These are phyloP conservation scores for Mycena vulgaris DNA, from an alignment of 768 basidiomycete species.

Conservation along the genomic window DNA sequence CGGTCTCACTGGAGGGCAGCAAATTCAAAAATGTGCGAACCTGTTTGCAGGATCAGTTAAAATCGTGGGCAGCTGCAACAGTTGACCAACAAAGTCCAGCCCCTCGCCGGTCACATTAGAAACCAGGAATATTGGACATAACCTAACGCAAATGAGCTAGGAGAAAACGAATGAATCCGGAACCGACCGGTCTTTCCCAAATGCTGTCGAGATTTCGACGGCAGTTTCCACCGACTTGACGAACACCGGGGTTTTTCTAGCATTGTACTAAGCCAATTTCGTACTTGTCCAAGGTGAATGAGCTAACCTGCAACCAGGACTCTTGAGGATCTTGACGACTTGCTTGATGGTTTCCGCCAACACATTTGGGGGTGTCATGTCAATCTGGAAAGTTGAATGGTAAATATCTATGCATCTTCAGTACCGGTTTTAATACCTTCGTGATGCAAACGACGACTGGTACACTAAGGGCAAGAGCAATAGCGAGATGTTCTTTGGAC, in stretches of 20 bases:
- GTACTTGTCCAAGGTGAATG: neutral
- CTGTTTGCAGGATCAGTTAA: constrained; percentile 52
- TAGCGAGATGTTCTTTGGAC: constrained; percentile 97
- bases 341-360: constrained; percentile 94
- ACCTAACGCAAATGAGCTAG: constrained; percentile 56
- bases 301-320: constrained; percentile 90
- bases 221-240: constrained; percentile 88
- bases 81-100: constrained; percentile 73
- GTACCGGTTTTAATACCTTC: constrained; percentile 67
- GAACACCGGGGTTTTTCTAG: constrained; percentile 86
- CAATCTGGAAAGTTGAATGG: constrained; percentile 68
- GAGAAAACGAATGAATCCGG: neutral
- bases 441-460: constrained; percentile 96
- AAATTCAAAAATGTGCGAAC: constrained; percentile 93
- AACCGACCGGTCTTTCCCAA: constrained; percentile 79
- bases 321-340: constrained; percentile 91
- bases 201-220: constrained; percentile 81
- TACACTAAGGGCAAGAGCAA: constrained; percentile 92
- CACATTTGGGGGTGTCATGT: constrained; percentile 96
- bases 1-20: constrained; percentile 89
- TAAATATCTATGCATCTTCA: neutral
- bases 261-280: neutral
- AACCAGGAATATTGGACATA: constrained; percentile 93
- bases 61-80: constrained; percentile 1
- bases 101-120: constrained; percentile 98